Conservation (phyloP, 257 asterid genomes). For the Handroanthus guayacan region DNA sequence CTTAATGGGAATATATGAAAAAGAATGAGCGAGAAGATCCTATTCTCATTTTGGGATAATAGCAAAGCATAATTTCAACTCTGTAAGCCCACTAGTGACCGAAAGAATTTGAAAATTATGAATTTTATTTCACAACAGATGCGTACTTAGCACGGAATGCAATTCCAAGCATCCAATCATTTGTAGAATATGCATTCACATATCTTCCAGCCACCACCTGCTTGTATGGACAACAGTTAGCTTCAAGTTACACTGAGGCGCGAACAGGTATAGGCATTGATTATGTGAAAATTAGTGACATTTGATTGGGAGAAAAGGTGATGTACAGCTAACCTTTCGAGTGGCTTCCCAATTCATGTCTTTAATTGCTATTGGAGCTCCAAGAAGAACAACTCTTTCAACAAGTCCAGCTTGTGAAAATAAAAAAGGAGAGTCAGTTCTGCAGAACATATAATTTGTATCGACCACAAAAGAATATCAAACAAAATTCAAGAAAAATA, state of each 20-base stretch:
- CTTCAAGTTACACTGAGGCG: conserved; percentile 31
- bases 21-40: conserved; percentile 4
- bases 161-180: conserved; percentile 96
- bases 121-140: neutral
- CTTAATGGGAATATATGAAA: neutral
- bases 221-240: conserved; percentile 32
- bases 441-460: conserved; percentile 13
- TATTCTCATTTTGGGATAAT: neutral
- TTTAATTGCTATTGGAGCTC: conserved; percentile 90
- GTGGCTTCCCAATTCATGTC: conserved; percentile 93
- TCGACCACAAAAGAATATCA: neutral
- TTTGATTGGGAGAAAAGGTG: neutral
- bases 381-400: conserved; percentile 93
- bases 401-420: conserved; percentile 72
- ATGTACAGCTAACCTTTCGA: conserved; percentile 65
- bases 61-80: neutral
- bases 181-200: conserved; percentile 81
- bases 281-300: conserved; percentile 13
- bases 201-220: conserved; percentile 97
- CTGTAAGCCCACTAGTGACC: neutral
- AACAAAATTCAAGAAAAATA: no score
- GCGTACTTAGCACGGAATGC: conserved; percentile 92
- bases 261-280: conserved; percentile 14
- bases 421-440: conserved; percentile 24
- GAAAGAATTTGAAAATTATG: conserved; percentile 3